Conservation (phyloP, 805 yeast genomes). For the Candida argentea region DNA sequence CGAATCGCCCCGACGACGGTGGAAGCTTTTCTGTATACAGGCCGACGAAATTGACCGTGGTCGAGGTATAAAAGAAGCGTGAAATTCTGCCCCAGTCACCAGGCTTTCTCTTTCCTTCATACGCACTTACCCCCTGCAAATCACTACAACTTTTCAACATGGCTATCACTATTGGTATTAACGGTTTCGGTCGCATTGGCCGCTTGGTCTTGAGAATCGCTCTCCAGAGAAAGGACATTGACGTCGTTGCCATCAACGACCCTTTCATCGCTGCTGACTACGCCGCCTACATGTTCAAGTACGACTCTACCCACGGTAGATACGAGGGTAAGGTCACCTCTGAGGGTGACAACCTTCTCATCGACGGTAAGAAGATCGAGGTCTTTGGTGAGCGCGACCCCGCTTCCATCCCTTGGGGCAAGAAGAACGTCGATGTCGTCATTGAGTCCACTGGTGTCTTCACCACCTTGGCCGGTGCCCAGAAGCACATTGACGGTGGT, state of each 20-base stretch:
- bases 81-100: too few relatives aligned
- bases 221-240: slow-evolving; percentile 20
- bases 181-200: slow-evolving; percentile 28
- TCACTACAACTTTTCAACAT: slow-evolving; percentile 5
- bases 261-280: slow-evolving; percentile 26
- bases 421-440: slow-evolving; percentile 21
- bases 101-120: neutral
- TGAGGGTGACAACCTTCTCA: slow-evolving; percentile 15
- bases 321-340: slow-evolving; percentile 19
- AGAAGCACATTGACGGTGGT: slow-evolving; percentile 27
- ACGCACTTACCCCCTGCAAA: neutral
- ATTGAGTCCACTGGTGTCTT: slow-evolving; percentile 27
- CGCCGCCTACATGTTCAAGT: slow-evolving; percentile 28
- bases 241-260: slow-evolving; percentile 24
- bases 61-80: too few relatives aligned
- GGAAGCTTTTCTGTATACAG: too few relatives aligned
- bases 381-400: slow-evolving; percentile 27
- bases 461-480: slow-evolving; percentile 25
- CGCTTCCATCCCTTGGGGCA: slow-evolving; percentile 24
- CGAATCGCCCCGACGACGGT: too few relatives aligned
- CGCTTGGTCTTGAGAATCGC: slow-evolving; percentile 26
- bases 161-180: slow-evolving; percentile 22
- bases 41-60: too few relatives aligned
- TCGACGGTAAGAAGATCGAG: slow-evolving; percentile 18
- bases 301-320: slow-evolving; percentile 27